Base-by-base conservation (phyloP, 2,329 filamentous ascomycete genomes). In the Seiridium unicorne region DNA sequence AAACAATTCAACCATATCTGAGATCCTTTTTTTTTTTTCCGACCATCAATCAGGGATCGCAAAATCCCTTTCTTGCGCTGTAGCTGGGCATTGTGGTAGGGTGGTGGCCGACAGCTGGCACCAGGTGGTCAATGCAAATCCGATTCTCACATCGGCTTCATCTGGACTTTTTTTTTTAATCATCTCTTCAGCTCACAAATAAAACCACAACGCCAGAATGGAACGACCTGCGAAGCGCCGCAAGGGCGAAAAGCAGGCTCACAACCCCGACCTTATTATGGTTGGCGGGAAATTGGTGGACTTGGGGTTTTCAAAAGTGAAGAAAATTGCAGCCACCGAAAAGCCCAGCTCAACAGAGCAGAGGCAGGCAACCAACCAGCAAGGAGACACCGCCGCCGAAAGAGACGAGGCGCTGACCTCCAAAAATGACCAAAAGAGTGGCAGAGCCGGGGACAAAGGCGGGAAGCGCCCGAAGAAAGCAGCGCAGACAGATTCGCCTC, bases 171-270 rank as follows among this genome's bases (percentile, higher is more conserved):
- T 49, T 49, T 8, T 10, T 10, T 11, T 26, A 9, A 49, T 32
- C 26, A 49, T 49, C 47, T 11, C 47, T 49, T 49, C n/a, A 13
- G 8, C 34, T 32, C 26, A 49, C 4, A 13, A 48, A n/a, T 2
- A 51, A 35, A 40, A 0, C 32, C 4, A 38, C 49, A 10, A 38
- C 49, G 13, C 18, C 49, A 8, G 35, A 31, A 46, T 58, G 55
- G 57, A 62, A 46, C 58, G 60, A 9, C 57, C 60, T 44, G 38
- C 57, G 5, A 62, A 62, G 46, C 47, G 60, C 31, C 46, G 57
- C 8, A 62, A 62, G 36, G 51, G 47, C 34, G 53, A 59, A 4
- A 48, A 60, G 9, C 57, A 49, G n/a, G 8, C 18, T n/a, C n/a
- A 38, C 35, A 44, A 59, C 36, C 48, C 57, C 8, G 51, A 56